Conservation (phyloP, 306 rosid species). For the Cajanus cajan region DNA sequence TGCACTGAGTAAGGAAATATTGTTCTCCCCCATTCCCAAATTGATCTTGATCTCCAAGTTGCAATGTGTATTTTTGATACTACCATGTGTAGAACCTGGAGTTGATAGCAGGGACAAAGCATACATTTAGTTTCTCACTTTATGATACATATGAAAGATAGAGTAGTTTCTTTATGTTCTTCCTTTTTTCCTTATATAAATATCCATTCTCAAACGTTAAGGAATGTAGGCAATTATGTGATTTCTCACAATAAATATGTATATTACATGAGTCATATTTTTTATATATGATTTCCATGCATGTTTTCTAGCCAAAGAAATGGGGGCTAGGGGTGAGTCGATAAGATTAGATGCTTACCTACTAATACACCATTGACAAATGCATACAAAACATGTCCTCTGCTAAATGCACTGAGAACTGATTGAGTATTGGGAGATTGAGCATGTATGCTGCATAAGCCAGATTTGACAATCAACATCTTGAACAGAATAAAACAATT, state of each 20-base stretch:
- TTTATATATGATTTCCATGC: no score
- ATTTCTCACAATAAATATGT: background rate
- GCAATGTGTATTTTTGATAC: background rate
- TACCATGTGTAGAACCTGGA: background rate
- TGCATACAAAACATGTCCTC: background rate
- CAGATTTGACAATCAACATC: background rate
- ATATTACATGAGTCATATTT: background rate
- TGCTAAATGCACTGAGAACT: background rate
- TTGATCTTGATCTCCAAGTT: background rate
- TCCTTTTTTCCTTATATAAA: no score
- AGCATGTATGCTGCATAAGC: background rate
- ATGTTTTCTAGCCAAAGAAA: background rate
- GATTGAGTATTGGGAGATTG: background rate
- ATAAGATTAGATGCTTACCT: background rate
- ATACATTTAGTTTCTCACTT: no score
- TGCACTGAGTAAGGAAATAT: background rate
- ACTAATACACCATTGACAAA: background rate
- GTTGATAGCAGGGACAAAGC: background rate
- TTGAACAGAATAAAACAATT: background rate
- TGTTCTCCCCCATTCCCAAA: background rate
- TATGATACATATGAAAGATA: background rate
- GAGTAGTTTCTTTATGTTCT: no score
- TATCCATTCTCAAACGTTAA: no score
- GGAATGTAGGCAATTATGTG: background rate
- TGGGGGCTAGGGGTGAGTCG: background rate